Base-by-base conservation (phyloP, 805 yeast genomes). In the Yarrowia bubula region DNA sequence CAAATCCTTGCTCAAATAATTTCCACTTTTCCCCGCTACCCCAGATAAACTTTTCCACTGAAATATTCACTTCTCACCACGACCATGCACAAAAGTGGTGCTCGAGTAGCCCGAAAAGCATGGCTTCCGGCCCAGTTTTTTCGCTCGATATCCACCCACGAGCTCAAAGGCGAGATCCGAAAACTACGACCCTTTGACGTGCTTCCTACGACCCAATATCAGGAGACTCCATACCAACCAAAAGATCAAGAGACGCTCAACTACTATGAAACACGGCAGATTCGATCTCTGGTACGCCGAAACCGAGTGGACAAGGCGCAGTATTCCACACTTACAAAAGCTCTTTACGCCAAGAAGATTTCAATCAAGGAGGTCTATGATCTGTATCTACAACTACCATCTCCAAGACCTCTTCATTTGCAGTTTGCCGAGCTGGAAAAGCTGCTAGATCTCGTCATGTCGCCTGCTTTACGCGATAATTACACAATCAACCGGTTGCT, bases 341-440 rank as follows among this genome's bases (percentile, higher is more conserved):
- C 51, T 10, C 43, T 58, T 7, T 58, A 58, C 10, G 8, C 64
- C 9, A 18, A 18, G 17, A 4, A 33, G 13, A 13, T 22, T 8
- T 4, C 8, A 10, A 17, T 58, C 11, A 11, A 43, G 6, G 64
- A 58, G 8, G 17, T 58, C 13, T 58, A 33, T 42, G n/a, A 18
- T 8, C 31, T 8, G 22, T 58, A 58, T 10, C 18, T 33, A n/a
- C 1, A 6, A 4, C n/a, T 58, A 3, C 64, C 64, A 0, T 6
- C 11, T 8, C 64, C 64, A 1, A 4, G 51, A 8, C 64, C 64
- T 1, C 22, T 58, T 4, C 33, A 13, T 33, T 14, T 58, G 10
- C 64, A 18, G 7, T 46, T 17, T 58, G 64, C 64, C 1, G 64
- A 58, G 35, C 22, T 58, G 35, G 64, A 58, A 14, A 51, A 58